Evolutionary conservation across 2,329 filamentous ascomycete genomes (phyloP), one percentile per base, ranked within the genome.

Genomic region (Fusarium sp.): DNA sequence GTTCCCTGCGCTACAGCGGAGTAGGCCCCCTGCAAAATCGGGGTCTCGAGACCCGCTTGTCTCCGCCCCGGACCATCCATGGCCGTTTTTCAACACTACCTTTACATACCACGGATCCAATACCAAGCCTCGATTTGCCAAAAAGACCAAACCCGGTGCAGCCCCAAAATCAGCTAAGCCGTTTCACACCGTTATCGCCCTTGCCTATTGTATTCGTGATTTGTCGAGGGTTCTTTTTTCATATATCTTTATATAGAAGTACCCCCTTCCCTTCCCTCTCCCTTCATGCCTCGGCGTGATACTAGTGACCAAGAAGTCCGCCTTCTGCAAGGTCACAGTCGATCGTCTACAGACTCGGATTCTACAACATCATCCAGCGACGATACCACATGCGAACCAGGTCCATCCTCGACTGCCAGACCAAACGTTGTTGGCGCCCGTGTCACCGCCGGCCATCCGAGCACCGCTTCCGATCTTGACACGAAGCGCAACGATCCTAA

Each of bases 401-500:
- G 71, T 28, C 58, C 57, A 35, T 68, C 64, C 53, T 66, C 66
- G 44, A 70, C 48, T 72, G 72, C 59, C 75, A 76, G 66, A 72
- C 55, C 67, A 73, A 78, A 62, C 61, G 69, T 70, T 77, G 70
- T 74, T 75, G 78, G 77, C 62, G 66, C 57, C 58, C 75, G 53
- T 67, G 68, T 66, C 70, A 68, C 51, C 74, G 68, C 72, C 76
- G 73, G 67, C 68, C 71, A 36, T 73, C 61, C 50, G 78, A 79
- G 58, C 71, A 65, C 65, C 75, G 75, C 51, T 79, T 78, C 71
- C 71, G 76, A 67, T 75, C 76, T 57, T 78, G 73, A 80, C 68
- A 59, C 68, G 56, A 80, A 65, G 65, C 77, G 78, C 56, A 70
- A 78, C 68, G 78, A 80, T 64, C 79, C 81, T 73, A 80, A 82